Percentiles rank a stretch among this genome's conserved stretches.
Evolutionary conservation across 805 yeast genomes (phyloP).

Genomic region (Metschnikowia lunata): DNA sequence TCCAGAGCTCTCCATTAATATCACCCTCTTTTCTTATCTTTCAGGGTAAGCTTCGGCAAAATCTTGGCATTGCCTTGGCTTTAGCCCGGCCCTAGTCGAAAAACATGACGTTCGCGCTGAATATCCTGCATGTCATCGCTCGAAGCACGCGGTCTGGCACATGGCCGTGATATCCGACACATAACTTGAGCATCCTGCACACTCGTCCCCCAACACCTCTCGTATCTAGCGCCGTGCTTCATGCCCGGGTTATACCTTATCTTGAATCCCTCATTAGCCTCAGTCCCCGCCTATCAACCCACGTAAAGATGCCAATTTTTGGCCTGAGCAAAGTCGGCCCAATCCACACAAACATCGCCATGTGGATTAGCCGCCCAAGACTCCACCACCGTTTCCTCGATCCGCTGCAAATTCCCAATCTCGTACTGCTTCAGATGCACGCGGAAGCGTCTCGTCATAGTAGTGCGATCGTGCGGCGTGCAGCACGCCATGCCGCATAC

Average conservation of each 20-base stretch:
- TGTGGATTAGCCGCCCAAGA: constrained; percentile 15
- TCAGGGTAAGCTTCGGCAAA: no score
- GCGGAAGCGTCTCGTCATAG: constrained; percentile 20
- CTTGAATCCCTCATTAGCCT: background rate
- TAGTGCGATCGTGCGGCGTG: constrained; percentile 20
- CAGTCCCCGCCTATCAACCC: constrained; percentile 5
- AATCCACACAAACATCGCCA: constrained; percentile 16
- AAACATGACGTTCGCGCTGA: no score
- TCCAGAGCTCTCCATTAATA: no score
- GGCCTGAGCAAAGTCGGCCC: constrained; percentile 15
- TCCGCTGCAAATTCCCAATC: constrained; percentile 17
- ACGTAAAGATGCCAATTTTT: constrained; percentile 19
- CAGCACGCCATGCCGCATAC: constrained; percentile 32
- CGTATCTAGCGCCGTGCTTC: background rate
- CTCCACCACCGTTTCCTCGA: constrained; percentile 16
- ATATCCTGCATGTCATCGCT: no score
- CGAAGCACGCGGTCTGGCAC: no score
- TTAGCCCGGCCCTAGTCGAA: no score
- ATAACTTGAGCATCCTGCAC: background rate
- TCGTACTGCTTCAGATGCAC: constrained; percentile 19
- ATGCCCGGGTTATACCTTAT: background rate
- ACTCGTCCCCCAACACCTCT: background rate
- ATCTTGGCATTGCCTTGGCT: no score
- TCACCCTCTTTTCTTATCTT: no score
- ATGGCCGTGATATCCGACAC: no score